A percentile compares a stretch with the other conserved stretches of the same genome.
These are phyloP conservation scores for Dictyostelium discoideum DNA, from an alignment of 78 protist genomes.

Conservation along the genomic window dicty_2.7 NC_007091.3:4222501-4223000, in stretches of 20 bases:
- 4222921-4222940: slow-evolving; percentile 18
- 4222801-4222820: slow-evolving; percentile 68
- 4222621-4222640: not conserved
- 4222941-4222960: slow-evolving; percentile 76
- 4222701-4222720: slow-evolving; percentile 19
- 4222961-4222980: slow-evolving; percentile 64
- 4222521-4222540: not conserved
- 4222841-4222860: slow-evolving; percentile 57
- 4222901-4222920: slow-evolving; percentile 64
- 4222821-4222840: slow-evolving; percentile 68
- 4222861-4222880: slow-evolving; percentile 71
- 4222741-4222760: slow-evolving; percentile 48
- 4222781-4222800: slow-evolving; percentile 43
- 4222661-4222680: slow-evolving; percentile 11
- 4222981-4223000: slow-evolving; percentile 48
- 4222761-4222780: slow-evolving; percentile 17
- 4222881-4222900: slow-evolving; percentile 44
- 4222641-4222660: not conserved
- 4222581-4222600: not conserved
- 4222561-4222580: not conserved
- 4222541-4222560: not conserved
- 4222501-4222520: slow-evolving; percentile 13
- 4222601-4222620: not conserved
- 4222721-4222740: slow-evolving; percentile 42
- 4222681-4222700: slow-evolving; percentile 40